Base-by-base conservation (phyloP, 768 basidiomycete genomes). In the Coprinopsis cinerea region DNA sequence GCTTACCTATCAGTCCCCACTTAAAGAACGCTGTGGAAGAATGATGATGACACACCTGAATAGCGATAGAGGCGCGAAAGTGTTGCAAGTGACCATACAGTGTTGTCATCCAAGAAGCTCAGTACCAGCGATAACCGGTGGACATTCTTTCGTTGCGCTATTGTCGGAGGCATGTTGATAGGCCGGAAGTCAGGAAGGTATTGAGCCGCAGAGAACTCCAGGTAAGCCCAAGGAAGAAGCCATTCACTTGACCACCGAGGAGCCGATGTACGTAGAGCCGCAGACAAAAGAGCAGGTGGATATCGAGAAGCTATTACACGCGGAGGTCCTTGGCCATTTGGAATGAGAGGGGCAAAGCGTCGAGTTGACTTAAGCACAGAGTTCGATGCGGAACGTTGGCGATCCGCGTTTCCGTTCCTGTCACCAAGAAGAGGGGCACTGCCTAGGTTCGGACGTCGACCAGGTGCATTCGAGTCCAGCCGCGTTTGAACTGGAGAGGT, bases 121-220 rank as follows among this genome's bases (percentile, higher is more conserved):
- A 88, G 65, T 14, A 82, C 64, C 25, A 86, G 45, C 3, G 85
- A 71, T 63, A 82, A 76, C 2, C 55, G 60, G 18, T 71, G 57
- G 2, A 83, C 78, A 47, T 66, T 70, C 62, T 76, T 84, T 26
- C 85, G 68, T 47, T 85, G 76, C 0, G 78, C 67, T 9, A 83
- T 57, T 18, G 71, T 72, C 0, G 85, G 84, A 1, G 87, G 85
- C 26, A 82, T 53, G 3, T 72, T 66, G 37, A 87, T 76, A 15
- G 66, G 53, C 10, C 58, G 48, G 11, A 85, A 66, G 6, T 55
- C 49, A 0, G 59, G 50, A 0, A 25, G 25, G 15, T 3, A 5
- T 1, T 32, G 25, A 17, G 9, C 15, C 6, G 53, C 6, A 17
- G 68, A 59, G 25, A 76, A 66, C 47, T 77, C 73, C 1, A 76